Base-by-base conservation (phyloP, 352 stramenopile species). In the Globisporangium ultimum region DNA sequence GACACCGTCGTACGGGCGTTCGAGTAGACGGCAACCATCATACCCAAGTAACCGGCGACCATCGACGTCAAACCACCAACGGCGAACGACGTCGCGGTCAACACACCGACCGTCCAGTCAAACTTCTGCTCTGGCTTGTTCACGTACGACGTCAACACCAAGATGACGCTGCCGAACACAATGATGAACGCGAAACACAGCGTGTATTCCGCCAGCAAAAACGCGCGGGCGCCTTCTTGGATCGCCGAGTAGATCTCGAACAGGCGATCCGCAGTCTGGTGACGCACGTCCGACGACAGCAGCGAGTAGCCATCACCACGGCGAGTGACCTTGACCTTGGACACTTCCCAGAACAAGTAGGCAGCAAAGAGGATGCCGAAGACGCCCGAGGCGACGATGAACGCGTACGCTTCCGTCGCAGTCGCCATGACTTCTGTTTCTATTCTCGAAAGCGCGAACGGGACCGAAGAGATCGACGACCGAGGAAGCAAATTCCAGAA, bases 11-110 rank as follows among this genome's bases (percentile, higher is more conserved):
- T 99, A 69, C 97, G 92, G 11, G 98, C 97, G 80, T 99, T 99
- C 58, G 96, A 96, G 82, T 98, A 99, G 18, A 99, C 97, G 24
- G 97, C 97, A 38, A 99, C 96, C 84, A 98, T 98, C 97, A 99
- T 99, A 58, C 97, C 97, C 70, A 99, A 92, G 83, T 99, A 99
- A 60, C 97, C 97, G 49, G 92, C 93, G 24, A 93, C 77, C 80
- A 99, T 99, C 47, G 97, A 99, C 58, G 97, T 99, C 55, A 98
- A 74, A 52, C 96, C 97, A 71, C 98, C 98, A 28, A 99, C 81
- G n/a, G 98, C 77, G 74, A 99, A 99, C 21, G 95, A 95, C 48
- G 98, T 86, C 10, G 95, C 85, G 34, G 97, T 99, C 58, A 99
- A 89, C 38, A 88, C 78, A 60, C 97, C 97, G 66, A 96, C 80